phyloP scores from a whole-genome alignment of 202 grass and related monocot genomes.

The Dendrocalamus latiflorus region DNA sequence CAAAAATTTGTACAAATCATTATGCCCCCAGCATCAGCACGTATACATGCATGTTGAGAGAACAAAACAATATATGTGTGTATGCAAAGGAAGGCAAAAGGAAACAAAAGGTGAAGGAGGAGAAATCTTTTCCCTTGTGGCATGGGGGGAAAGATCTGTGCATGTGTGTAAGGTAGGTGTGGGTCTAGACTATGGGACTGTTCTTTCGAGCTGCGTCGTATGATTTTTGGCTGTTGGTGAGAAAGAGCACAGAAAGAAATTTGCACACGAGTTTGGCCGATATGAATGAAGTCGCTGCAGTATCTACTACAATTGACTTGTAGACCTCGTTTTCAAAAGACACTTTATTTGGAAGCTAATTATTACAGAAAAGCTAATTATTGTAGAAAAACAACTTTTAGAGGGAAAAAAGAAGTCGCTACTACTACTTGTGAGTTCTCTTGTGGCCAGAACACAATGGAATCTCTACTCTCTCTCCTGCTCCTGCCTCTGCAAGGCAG shows the following conservation, averaged over 20 bases:
- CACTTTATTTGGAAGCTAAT: too few species aligned
- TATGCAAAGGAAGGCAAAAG: background rate
- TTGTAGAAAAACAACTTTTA: too few species aligned
- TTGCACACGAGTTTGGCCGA: too few species aligned
- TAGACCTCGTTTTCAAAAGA: too few species aligned
- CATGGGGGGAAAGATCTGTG: slow-evolving; percentile 50
- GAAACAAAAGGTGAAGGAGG: slow-evolving; percentile 14
- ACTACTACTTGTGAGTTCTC: slow-evolving; percentile 19
- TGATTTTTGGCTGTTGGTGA: too few species aligned
- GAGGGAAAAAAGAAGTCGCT: background rate
- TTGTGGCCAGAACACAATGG: slow-evolving; percentile 37
- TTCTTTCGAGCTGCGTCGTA: too few species aligned
- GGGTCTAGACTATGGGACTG: background rate
- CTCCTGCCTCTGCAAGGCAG: slow-evolving; percentile 34
- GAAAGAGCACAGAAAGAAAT: too few species aligned
- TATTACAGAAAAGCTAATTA: too few species aligned
- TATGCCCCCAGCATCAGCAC: background rate
- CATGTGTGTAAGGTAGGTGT: slow-evolving; percentile 26
- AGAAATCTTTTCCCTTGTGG: slow-evolving; percentile 48
- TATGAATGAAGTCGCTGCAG: too few species aligned
- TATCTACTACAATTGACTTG: too few species aligned
- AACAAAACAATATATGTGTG: background rate
- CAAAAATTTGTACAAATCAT: slow-evolving; percentile 42
- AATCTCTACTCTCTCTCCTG: slow-evolving; percentile 42
- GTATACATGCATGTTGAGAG: slow-evolving; percentile 7